A percentile compares a stretch with the other conserved stretches of the same genome.
Conservation (phyloP, 2,329 filamentous ascomycete species). For the Colletotrichum navitas region DNA sequence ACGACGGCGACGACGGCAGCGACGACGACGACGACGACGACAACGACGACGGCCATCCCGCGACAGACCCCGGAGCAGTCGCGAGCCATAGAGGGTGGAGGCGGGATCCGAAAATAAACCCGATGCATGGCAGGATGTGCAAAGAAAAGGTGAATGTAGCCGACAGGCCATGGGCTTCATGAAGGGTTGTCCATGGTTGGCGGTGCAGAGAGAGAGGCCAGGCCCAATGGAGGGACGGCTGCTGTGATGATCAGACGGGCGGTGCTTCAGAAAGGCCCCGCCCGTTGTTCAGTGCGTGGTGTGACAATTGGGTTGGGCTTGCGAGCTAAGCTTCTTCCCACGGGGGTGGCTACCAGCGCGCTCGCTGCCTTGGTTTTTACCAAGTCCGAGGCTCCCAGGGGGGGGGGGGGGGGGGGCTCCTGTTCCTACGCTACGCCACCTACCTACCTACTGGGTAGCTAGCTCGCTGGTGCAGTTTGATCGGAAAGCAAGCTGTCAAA, state of each 20-base stretch:
- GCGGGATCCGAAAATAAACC: slow-evolving; percentile 34
- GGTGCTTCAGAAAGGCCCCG: slow-evolving; percentile 38
- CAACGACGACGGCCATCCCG: slow-evolving; percentile 24
- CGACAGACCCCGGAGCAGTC: slow-evolving; percentile 36
- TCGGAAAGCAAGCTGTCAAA: slow-evolving; percentile 39
- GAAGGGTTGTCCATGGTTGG: slow-evolving; percentile 30
- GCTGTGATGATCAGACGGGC: slow-evolving; percentile 38
- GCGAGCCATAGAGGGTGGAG: slow-evolving; percentile 33
- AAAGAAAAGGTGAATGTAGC: slow-evolving; percentile 15
- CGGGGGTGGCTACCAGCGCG: too few species aligned
- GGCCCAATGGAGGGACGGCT: slow-evolving; percentile 5
- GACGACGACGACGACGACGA: slow-evolving; percentile 10
- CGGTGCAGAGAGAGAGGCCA: slow-evolving; percentile 22
- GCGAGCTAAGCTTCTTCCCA: neutral
- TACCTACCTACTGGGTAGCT: too few species aligned
- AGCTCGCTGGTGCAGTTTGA: slow-evolving; percentile 24
- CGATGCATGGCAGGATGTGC: neutral
- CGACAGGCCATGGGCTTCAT: slow-evolving; percentile 32
- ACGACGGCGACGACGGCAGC: slow-evolving; percentile 6
- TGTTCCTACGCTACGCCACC: neutral
- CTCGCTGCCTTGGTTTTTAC: neutral
- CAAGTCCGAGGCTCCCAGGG: neutral
- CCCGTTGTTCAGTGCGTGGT: neutral
- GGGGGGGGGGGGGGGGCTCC: neutral
- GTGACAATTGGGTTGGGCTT: neutral